Evolutionary conservation across 306 rosid genomes (phyloP), one percentile per base, ranked within the genome.

Genomic region (Trifolium fragiferum): DNA sequence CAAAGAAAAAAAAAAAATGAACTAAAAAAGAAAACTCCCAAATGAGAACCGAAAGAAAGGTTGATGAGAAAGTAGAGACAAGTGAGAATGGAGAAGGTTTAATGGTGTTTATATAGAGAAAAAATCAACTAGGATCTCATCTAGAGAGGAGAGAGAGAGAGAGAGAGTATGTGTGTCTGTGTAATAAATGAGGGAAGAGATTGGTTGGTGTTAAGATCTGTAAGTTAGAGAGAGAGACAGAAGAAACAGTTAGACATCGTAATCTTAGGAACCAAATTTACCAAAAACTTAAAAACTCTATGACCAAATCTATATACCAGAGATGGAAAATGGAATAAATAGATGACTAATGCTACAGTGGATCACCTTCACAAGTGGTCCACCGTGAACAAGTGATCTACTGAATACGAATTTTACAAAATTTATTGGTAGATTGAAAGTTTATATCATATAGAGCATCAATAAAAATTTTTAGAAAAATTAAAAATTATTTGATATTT

Each of bases 261-360:
- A 87, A 87, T 93, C 90, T 60, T 15, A 83, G 88, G 85, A 30
- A 82, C 89, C 87, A 86, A 88, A 87, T 79, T 81, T 86, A 79
- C 84, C 89, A 73, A 86, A 86, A 81, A 68, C 71, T 82, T 84
- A 76, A 81, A 82, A 78, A 41, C 84, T 54, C 64, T 78, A 78
- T 84, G 88, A 83, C 82, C 75, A 33, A 68, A 63, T 82, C 87
- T 50, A 47, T 44, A 61, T 73, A 33, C 79, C 80, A 80, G 75
- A 77, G 72, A 82, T 73, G 88, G 77, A 85, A 89, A 89, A 81
- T 2, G 78, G 73, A 82, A 84, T 65, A 62, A 77, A 61, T 33
- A 35, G 20, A n/a, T n/a, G n/a, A n/a, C n/a, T n/a, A n/a, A n/a
- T n/a, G n/a, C n/a, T n/a, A n/a, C n/a, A n/a, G n/a, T n/a, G n/a